Conservation (phyloP, 768 basidiomycete species). For the Panus rudis region DNA sequence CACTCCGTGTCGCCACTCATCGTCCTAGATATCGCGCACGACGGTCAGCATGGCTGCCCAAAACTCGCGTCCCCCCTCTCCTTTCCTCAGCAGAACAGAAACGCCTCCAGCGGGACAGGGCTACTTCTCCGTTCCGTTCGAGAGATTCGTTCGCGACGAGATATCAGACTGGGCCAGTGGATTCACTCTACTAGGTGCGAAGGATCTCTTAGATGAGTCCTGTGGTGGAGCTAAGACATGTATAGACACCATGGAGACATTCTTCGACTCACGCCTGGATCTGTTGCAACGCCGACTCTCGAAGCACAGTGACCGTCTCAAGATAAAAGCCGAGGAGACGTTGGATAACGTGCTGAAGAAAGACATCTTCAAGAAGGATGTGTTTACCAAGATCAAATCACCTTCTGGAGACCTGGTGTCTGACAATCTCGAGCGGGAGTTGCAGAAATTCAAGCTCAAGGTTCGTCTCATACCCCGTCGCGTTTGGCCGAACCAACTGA, state of each 20-base stretch:
- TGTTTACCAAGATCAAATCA: conserved; percentile 52
- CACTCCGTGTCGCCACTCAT: neutral
- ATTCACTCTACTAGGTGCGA: conserved; percentile 80
- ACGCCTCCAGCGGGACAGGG: conserved; percentile 24
- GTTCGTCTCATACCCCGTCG: conserved; percentile 41
- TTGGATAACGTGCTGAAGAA: conserved; percentile 49
- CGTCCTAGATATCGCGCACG: neutral
- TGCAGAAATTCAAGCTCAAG: conserved; percentile 82
- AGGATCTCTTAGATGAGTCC: too few relatives aligned
- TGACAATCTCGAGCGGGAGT: conserved; percentile 78
- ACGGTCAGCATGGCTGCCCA: conserved; percentile 13
- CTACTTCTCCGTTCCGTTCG: conserved; percentile 64
- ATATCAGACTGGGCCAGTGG: conserved; percentile 72
- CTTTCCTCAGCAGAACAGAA: conserved; percentile 23
- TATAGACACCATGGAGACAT: conserved; percentile 89
- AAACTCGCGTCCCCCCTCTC: conserved; percentile 34
- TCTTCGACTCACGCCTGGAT: conserved; percentile 86
- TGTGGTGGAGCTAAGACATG: neutral
- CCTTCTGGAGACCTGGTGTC: conserved; percentile 57
- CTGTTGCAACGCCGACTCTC: conserved; percentile 77
- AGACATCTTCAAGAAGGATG: conserved; percentile 17
- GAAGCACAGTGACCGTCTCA: conserved; percentile 80
- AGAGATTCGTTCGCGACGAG: conserved; percentile 70
- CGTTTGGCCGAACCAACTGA: too few relatives aligned
- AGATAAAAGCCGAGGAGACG: conserved; percentile 73